Evolutionary conservation across 192 early-diverging fungal species (phyloP).

Genomic region (Anaeromyces robustus): DNA sequence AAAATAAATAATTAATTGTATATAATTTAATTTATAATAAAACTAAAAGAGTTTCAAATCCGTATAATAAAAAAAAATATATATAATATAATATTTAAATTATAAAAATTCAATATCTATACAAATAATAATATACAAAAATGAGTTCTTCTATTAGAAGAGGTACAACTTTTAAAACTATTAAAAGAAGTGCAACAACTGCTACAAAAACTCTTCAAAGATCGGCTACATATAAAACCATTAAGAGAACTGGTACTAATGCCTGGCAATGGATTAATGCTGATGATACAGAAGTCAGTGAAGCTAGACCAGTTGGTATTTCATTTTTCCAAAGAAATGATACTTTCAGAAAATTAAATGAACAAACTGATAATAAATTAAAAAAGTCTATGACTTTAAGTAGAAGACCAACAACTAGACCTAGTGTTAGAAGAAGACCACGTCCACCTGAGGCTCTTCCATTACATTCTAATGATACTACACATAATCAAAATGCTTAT

Average conservation of each 20-base stretch:
- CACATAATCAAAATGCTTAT: not conserved
- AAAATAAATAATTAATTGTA: too few species aligned
- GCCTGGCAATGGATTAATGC: not conserved
- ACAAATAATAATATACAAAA: too few species aligned
- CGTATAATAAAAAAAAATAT: too few species aligned
- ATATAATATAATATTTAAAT: too few species aligned
- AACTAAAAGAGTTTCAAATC: too few species aligned
- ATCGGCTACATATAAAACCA: not conserved
- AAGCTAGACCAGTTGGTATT: not conserved
- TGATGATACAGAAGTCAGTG: not conserved
- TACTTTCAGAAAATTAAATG: not conserved
- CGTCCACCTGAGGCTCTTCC: not conserved
- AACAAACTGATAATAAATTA: not conserved
- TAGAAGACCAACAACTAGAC: not conserved
- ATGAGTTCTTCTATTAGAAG: too few species aligned
- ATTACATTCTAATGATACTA: not conserved
- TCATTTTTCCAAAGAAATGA: not conserved
- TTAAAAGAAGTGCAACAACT: not conserved
- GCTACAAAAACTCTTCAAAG: not conserved
- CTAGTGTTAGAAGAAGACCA: not conserved
- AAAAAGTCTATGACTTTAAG: not conserved
- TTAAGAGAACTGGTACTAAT: not conserved
- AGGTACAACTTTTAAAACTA: not conserved
- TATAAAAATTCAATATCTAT: too few species aligned
- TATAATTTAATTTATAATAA: too few species aligned